Evolutionary conservation across 2,329 filamentous ascomycete species (phyloP).

Genomic region (Talaromyces sp.): DNA sequence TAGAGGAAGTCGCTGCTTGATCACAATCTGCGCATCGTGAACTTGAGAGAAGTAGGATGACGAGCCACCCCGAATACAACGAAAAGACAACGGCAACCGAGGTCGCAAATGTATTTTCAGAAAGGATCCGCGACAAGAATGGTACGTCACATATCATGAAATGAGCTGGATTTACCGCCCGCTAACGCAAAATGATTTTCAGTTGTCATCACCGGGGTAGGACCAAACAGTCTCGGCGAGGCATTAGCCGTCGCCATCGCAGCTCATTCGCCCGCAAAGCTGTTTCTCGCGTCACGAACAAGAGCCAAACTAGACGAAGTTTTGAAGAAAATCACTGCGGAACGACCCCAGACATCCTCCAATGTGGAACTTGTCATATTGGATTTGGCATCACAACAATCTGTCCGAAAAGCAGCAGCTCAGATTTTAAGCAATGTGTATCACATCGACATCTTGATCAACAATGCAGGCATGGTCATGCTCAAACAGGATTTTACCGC

Average conservation of each 20-base stretch:
- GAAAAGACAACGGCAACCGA: constrained; percentile 35
- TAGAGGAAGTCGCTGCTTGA: neutral
- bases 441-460: constrained; percentile 31
- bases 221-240: constrained; percentile 34
- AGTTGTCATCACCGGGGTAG: constrained; percentile 42
- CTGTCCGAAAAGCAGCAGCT: neutral
- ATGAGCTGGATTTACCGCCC: neutral
- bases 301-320: constrained; percentile 32
- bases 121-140: constrained; percentile 21
- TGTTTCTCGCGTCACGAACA: constrained; percentile 41
- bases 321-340: constrained; percentile 23
- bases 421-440: neutral
- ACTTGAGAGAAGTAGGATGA: constrained; percentile 22
- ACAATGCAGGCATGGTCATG: constrained; percentile 35
- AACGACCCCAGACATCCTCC: constrained; percentile 6
- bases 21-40: neutral
- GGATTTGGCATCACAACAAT: constrained; percentile 13
- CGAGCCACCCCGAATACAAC: constrained; percentile 37
- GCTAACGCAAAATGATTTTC: constrained; percentile 17
- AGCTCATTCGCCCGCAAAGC: constrained; percentile 26
- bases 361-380: constrained; percentile 18
- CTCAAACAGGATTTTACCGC: constrained; percentile 24
- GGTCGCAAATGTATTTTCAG: constrained; percentile 28
- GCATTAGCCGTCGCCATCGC: constrained; percentile 34
- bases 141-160: neutral